Evolutionary conservation across 768 basidiomycete species (phyloP).

Genomic region (Coprinopsis cinerea): DNA sequence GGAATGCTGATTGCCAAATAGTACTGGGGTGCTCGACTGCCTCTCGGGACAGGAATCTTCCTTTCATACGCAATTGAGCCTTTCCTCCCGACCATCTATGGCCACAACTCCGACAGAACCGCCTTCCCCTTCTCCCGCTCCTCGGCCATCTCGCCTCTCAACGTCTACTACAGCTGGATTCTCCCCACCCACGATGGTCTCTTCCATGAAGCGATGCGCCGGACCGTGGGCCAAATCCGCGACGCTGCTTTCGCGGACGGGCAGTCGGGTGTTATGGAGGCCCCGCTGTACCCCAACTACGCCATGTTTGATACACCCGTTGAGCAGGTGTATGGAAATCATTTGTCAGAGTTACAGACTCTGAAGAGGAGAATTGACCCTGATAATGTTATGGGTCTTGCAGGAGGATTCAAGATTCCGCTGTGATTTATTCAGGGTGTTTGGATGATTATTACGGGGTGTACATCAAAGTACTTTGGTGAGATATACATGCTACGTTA

Average conservation of each 20-base stretch:
- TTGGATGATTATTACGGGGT: no score
- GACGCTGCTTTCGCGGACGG: slow-evolving; percentile 33
- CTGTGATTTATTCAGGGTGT: no score
- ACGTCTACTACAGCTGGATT: slow-evolving; percentile 43
- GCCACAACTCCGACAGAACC: slow-evolving; percentile 29
- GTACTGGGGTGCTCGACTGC: slow-evolving; percentile 38
- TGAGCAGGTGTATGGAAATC: slow-evolving; percentile 43
- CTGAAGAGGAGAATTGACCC: slow-evolving; percentile 50
- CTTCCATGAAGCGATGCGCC: slow-evolving; percentile 33
- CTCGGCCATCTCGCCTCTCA: slow-evolving; percentile 35
- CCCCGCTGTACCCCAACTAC: slow-evolving; percentile 54
- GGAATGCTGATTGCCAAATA: slow-evolving; percentile 15
- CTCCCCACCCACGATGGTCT: slow-evolving; percentile 29
- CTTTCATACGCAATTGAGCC: slow-evolving; percentile 49
- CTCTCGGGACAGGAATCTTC: slow-evolving; percentile 22
- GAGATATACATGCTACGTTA: no score
- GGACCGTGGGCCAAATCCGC: slow-evolving; percentile 35
- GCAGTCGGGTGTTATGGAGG: slow-evolving; percentile 28
- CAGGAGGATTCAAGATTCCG: slow-evolving; percentile 64
- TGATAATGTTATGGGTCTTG: slow-evolving; percentile 52
- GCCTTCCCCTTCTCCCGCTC: slow-evolving; percentile 45
- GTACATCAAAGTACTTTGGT: no score
- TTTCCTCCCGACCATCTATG: slow-evolving; percentile 36
- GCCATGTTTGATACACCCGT: slow-evolving; percentile 48
- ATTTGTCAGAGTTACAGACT: slow-evolving; percentile 32